Base-by-base conservation (phyloP, 75 land plant species). In the Sequoiadendron giganteum region DNA sequence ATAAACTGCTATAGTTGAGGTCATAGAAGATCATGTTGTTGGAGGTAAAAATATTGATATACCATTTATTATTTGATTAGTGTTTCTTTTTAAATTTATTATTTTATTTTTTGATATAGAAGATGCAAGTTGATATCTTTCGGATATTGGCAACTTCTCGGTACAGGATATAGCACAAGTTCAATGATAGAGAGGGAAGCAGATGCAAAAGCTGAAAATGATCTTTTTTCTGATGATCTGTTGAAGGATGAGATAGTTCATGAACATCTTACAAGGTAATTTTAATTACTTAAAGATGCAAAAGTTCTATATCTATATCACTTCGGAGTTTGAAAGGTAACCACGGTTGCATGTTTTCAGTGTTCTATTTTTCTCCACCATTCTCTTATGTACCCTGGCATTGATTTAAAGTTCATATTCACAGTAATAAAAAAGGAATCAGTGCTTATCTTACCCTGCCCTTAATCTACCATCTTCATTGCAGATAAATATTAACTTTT, bases 181-280 rank as follows among this genome's bases (percentile, higher is more conserved):
- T 61, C 52, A 39, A 61, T 85, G 16, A 45, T 76, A 54, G 68
- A 55, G 75, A 76, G 81, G 38, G 61, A 25, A 84, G 43, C 40
- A 40, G 16, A 85, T 85, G 56, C 34, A 34, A 11, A 47, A 19
- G 85, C 10, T 86, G 58, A 25, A 88, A 84, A 30, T 68, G 34
- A 61, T 72, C 48, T 36, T 9, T 48, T 90, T 49, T 72, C 58
- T 86, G 83, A 75, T 89, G 94, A 97, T 82, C 90, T 95, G 75
- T 80, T 97, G 83, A 75, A 84, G 72, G 99, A 97, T 92, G 97
- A 95, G 85, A 95, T 97, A 82, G 91, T 97, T 54, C 92, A 94
- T 87, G 97, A 97, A 90, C 97, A 97, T 87, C 92, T 97, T 21
- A 97, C 99, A 21, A 95, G 99, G 98, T 96, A 92, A 14, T 85